Base-by-base conservation (phyloP, 2,329 filamentous ascomycete genomes). In the Talaromyces atroroseus region DNA sequence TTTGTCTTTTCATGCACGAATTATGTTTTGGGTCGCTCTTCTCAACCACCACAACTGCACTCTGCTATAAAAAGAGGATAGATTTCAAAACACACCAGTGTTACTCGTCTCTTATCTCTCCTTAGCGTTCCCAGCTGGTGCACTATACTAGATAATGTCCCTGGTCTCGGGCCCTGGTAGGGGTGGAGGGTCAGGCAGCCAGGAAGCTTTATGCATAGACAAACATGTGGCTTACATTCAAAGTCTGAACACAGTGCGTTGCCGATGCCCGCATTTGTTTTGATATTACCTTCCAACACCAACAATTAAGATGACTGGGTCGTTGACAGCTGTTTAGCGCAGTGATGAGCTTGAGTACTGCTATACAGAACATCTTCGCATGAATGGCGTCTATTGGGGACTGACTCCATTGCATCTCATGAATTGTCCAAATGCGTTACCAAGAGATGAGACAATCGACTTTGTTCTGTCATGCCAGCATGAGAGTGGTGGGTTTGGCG, bases 331-430 rank as follows among this genome's bases (percentile, higher is more conserved):
- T 67, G 74, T 76, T 66, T 65, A 88, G 84, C 87, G 88, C 69
- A 91, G 89, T 76, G 91, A 97, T 79, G 90, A 96, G 74, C 86
- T 96, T 65, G 91, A 96, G 73, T 99, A 97, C 78, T 96, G 92
- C 88, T 80, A 97, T 69, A 99, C 94, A 14, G 92, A 99, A 74
- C 94, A 99, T 71, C 81, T 99, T 63, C 90, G 94, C 59, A 82
- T 99, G 57, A 96, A 94, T 71, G 94, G 94, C 46, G 83, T 99
- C 49, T 99, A 99, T 74, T 99, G 94, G 94, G 94, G 94, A 14
- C 76, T 99, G 57, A 94, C 87, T 6, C 88, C 92, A 6, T 82
- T 97, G 42, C 88, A 96, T 77, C 81, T 97, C 26, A 84, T 99
- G 58, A 83, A 86, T 49, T 86, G 82, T 56, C 90, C 92, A 1